Evolutionary conservation across 305 asterid genomes (phyloP), one percentile per base, ranked within the genome.

Genomic region (Galium porrigens): DNA sequence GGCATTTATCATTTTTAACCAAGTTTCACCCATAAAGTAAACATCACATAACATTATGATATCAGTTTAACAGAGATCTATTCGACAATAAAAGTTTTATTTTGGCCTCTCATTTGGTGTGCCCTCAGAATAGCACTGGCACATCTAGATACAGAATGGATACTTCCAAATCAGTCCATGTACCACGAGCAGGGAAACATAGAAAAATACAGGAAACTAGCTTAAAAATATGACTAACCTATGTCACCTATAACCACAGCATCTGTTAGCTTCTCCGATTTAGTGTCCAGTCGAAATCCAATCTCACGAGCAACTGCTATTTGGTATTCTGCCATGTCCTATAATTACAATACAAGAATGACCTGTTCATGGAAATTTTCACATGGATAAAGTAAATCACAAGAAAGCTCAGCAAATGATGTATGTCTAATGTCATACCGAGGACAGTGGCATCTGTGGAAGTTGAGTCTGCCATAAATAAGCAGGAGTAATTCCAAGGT

Each of bases 381-480:
- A 8, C 51, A 51, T 7, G 36, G 18, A 51, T 15, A 9, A 30
- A 25, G 61, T 32, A 22, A 10, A 12, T 22, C 53, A 18, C 30
- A 27, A 27, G 0, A 27, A 70, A 48, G 22, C 14, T 30, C 34
- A 67, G 36, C 59, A 32, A 58, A 22, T 2, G 4, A 53, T 11
- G 30, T 39, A 15, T 54, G 30, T 42, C 48, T 22, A 64, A 69
- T 18, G 42, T 3, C 84, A 71, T 86, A 89, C 96, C 87, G 78
- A 79, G 53, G 87, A 82, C 62, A 79, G 60, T 14, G 88, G 86
- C 52, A 81, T 41, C 68, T 81, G 94, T 52, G 80, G 90, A 73
- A 86, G 83, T 66, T 91, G 96, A 73, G 78, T 74, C 79, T 88
- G 88, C 96, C 95, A 86, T 64, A 91, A 78, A 80, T 91, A 91